Base-by-base conservation (phyloP, 768 basidiomycete species). In the Agaricus subrufescens region DNA sequence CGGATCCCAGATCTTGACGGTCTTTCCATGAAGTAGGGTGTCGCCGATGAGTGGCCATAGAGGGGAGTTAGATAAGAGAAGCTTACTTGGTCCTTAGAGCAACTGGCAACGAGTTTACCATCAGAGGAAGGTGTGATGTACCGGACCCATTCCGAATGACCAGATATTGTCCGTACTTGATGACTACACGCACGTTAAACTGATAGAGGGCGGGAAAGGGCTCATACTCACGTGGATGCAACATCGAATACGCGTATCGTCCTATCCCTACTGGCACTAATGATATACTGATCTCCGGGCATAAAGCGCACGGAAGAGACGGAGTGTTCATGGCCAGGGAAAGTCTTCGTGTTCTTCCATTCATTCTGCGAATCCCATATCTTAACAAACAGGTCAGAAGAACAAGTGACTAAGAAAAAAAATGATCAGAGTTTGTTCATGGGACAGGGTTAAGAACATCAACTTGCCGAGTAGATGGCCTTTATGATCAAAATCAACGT, bases 281-380 rank as follows among this genome's bases (percentile, higher is more conserved):
- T 85, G 58, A 96, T 80, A 61, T 79, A 80, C 66, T 88, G 87
- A 66, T 93, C 94, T 50, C 86, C 85, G 0, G 92, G 91, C 64
- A 94, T 77, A 67, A 95, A 96, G 19, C 86, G 82, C 1, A 87
- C 92, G 27, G 85, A 84, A 10, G 94, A 94, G 47, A 96, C 89
- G 11, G 89, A 85, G 69, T 96, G 94, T 68, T 96, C 94, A 65
- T 96, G 94, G 7, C 93, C 94, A 54, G 87, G 84, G 48, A 95
- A 75, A 2, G 93, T 94, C 71, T 89, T 90, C 56, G 79, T 78
- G 67, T 92, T 94, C 74, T 91, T 92, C 80, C 91, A 95, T 63
- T 93, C 91, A 68, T 92, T 89, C 61, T 85, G 80, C 14, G 87
- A 83, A 69, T 94, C 91, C 94, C 94, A 96, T 58, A 96, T 79